Conservation (phyloP, 192 early-diverging fungal genomes). For the Glomus cerebriforme region DNA sequence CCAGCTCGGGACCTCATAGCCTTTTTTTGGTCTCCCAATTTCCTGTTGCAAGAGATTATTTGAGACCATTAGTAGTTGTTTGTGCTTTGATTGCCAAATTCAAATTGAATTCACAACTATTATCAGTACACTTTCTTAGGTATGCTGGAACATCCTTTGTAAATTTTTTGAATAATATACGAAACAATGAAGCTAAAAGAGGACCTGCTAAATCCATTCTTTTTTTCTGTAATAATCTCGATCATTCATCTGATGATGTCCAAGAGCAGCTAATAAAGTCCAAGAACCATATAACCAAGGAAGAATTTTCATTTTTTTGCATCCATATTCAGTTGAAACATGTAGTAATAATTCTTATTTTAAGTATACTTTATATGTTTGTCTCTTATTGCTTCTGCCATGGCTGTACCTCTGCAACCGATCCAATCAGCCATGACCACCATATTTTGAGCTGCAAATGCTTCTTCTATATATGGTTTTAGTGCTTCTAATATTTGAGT, state of each 20-base stretch:
- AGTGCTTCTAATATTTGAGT: conserved; percentile 93
- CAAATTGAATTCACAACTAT: conserved; percentile 85
- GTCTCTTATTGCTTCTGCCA: conserved; percentile 82
- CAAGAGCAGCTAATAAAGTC: conserved; percentile 85
- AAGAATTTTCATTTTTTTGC: conserved; percentile 95
- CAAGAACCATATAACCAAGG: conserved; percentile 99
- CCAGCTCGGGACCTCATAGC: conserved; percentile 88
- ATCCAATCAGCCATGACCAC: conserved; percentile 96
- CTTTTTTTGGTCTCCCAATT: conserved; percentile 99
- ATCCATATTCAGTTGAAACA: conserved; percentile 83
- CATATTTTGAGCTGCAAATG: conserved; percentile 96
- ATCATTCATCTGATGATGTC: conserved; percentile 90
- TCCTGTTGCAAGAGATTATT: conserved; percentile 96
- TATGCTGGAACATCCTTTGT: conserved; percentile 88
- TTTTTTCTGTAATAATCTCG: conserved; percentile 99
- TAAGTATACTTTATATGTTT: conserved; percentile 91
- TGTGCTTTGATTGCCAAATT: conserved; percentile 77
- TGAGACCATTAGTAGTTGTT: conserved; percentile 90
- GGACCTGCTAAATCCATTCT: conserved; percentile 97
- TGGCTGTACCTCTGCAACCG: conserved; percentile 87
- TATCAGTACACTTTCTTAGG: conserved; percentile 88
- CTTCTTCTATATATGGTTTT: conserved; percentile 97
- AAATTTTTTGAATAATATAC: conserved; percentile 88
- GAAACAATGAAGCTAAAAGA: conserved; percentile 88
- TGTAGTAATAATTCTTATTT: conserved; percentile 98